Evolutionary conservation across 805 yeast species (phyloP), one percentile per base, ranked within the genome.

Genomic region (Saccharomycopsis capsularis): DNA sequence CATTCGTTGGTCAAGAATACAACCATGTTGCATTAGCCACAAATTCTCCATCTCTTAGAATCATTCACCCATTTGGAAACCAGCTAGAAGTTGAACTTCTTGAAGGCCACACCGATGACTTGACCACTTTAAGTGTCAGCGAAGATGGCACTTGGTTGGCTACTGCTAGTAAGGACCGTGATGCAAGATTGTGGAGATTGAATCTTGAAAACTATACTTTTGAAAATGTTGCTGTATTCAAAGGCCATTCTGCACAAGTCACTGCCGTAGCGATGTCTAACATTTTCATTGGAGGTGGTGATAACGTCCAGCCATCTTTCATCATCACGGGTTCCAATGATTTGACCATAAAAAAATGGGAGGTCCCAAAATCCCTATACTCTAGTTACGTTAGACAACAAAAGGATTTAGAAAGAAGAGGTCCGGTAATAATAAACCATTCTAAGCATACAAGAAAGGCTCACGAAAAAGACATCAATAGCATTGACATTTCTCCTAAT

Each of bases 391-490:
- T 11, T n/a, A 59, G 48, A 32, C 53, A 46, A 32, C 46, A 46
- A n/a, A 39, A 46, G 13, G 30, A 30, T 2, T 16, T 21, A 6
- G 13, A 36, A 23, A 15, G 27, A 2, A 35, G 23, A 9, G 15
- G 24, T 3, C 48, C 52, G 4, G 5, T 44, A 11, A 57, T 57
- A 3, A 58, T 67, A 3, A 56, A 61, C 15, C 48, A 60, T 3
- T 72, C 85, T 4, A 79, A 74, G 57, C 93, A 83, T 64, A 93
- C 99, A 0, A 79, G 96, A 70, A 79, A 90, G 60, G 98, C 97
- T 1, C 99, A 93, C 63, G 98, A 93, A 48, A 93, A 91, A 63
- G 96, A 93, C 64, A 93, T 93, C 52, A 95, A 93, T 60, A 76
- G 91, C 2, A 68, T 93, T 46, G 96, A 89, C 55, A 71, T 93